Percentiles rank a stretch among this genome's conserved stretches.
Conservation (phyloP, 352 stramenopile species). For the Pythium phragmitis region DNA sequence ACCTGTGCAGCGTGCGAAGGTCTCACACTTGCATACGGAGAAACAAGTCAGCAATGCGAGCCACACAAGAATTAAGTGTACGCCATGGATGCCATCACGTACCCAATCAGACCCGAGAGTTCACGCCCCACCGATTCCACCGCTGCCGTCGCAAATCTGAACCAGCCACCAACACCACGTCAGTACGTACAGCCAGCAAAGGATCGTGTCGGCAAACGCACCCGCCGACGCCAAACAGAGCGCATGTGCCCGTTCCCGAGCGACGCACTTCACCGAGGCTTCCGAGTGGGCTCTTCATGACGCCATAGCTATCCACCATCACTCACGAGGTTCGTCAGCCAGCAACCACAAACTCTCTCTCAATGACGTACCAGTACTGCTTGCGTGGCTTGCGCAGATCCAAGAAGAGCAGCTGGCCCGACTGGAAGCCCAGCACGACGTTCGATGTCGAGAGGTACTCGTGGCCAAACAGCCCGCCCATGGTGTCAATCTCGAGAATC, state of each 20-base stretch:
- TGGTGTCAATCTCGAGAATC: slow-evolving; percentile 17
- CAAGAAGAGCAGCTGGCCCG: slow-evolving; percentile 55
- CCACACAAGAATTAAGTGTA: too few species aligned
- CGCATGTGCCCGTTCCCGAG: slow-evolving; percentile 44
- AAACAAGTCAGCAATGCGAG: background rate
- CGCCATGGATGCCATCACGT: background rate
- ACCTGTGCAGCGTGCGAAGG: slow-evolving; percentile 19
- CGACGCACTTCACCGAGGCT: slow-evolving; percentile 57
- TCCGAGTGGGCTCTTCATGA: slow-evolving; percentile 46
- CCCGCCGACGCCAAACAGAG: slow-evolving; percentile 66
- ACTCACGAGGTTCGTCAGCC: background rate
- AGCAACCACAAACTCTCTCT: background rate
- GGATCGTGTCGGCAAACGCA: slow-evolving; percentile 23
- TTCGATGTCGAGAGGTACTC: slow-evolving; percentile 56
- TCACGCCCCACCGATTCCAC: slow-evolving; percentile 3
- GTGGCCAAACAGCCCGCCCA: slow-evolving; percentile 71
- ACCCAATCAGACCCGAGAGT: slow-evolving; percentile 9
- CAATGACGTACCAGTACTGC: slow-evolving; percentile 37
- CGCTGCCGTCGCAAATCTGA: slow-evolving; percentile 24
- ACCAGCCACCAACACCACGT: background rate
- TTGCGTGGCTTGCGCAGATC: slow-evolving; percentile 62
- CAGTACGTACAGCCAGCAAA: background rate
- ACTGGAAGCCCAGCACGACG: slow-evolving; percentile 68
- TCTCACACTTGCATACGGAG: slow-evolving; percentile 1
- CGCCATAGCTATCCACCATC: slow-evolving; percentile 37